These are phyloP conservation scores for Carex pumila DNA, from an alignment of 176 grass and related monocot species.

Conservation along the genomic window DNA sequence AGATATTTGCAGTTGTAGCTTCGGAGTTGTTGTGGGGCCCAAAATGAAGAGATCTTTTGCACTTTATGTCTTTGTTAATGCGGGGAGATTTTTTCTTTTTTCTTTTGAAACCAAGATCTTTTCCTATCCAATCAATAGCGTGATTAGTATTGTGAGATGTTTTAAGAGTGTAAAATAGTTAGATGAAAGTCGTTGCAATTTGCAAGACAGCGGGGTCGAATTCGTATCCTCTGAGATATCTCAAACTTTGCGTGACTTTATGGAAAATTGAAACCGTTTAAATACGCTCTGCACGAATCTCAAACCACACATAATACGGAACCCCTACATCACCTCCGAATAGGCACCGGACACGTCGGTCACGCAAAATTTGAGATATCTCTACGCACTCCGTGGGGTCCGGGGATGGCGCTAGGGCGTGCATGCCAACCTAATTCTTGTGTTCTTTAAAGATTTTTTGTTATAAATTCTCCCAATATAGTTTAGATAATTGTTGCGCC, in stretches of 20 bases:
- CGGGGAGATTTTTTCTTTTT: not conserved
- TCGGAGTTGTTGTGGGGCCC: not conserved
- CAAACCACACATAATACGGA: too few relatives aligned
- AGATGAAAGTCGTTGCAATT: not conserved
- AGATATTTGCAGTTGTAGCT: not conserved
- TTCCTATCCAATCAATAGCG: not conserved
- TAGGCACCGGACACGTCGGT: too few relatives aligned
- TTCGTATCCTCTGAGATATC: too few relatives aligned
- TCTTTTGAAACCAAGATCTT: not conserved
- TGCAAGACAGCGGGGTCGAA: not conserved
- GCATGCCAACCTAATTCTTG: not conserved
- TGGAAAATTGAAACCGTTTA: too few relatives aligned
- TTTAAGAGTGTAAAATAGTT: not conserved
- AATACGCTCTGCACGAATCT: too few relatives aligned
- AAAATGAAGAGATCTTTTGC: slow-evolving; percentile 8
- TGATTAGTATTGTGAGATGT: not conserved
- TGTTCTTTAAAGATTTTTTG: not conserved
- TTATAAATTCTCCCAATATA: not conserved
- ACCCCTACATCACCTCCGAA: too few relatives aligned
- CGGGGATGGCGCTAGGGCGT: not conserved
- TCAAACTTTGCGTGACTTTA: too few relatives aligned
- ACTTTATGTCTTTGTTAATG: not conserved
- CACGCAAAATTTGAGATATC: too few relatives aligned
- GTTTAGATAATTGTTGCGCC: not conserved
- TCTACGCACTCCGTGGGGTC: not conserved